Percentiles rank a stretch among this genome's conserved stretches.
Conservation (phyloP, 1,284 basidiomycete species). For the Lentinula novae-zelandiae region DNA sequence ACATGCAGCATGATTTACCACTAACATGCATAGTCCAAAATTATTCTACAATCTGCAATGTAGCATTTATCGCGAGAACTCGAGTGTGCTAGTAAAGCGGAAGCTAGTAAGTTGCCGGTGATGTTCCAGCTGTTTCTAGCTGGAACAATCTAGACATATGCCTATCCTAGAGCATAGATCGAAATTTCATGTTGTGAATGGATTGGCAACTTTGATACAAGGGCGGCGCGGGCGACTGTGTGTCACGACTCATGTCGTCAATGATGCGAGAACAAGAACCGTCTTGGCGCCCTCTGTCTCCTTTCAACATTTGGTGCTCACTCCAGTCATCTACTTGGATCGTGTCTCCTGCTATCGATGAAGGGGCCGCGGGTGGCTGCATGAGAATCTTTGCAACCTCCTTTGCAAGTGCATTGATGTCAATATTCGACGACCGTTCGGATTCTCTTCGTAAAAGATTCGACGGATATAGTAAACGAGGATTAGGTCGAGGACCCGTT, state of each 20-base stretch:
- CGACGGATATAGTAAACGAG: background rate
- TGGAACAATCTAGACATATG: no score
- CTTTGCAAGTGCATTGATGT: conserved; percentile 26
- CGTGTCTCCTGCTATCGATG: background rate
- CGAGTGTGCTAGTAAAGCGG: no score
- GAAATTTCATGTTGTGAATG: no score
- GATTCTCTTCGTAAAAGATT: background rate
- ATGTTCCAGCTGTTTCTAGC: no score
- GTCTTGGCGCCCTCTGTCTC: background rate
- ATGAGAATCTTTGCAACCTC: conserved; percentile 28
- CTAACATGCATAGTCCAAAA: no score
- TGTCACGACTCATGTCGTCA: background rate
- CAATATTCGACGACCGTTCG: background rate
- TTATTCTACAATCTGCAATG: no score
- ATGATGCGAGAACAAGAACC: background rate
- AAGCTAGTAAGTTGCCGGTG: no score
- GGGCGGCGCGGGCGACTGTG: background rate
- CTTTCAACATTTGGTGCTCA: background rate
- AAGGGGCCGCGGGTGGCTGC: conserved; percentile 5
- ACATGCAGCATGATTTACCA: no score
- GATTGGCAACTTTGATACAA: background rate
- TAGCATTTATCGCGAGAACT: no score
- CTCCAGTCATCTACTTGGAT: background rate
- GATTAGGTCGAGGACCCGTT: background rate
- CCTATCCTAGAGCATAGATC: no score